Evolutionary conservation across 352 stramenopile genomes (phyloP).

Genomic region (Halophytophthora polymorphica): DNA sequence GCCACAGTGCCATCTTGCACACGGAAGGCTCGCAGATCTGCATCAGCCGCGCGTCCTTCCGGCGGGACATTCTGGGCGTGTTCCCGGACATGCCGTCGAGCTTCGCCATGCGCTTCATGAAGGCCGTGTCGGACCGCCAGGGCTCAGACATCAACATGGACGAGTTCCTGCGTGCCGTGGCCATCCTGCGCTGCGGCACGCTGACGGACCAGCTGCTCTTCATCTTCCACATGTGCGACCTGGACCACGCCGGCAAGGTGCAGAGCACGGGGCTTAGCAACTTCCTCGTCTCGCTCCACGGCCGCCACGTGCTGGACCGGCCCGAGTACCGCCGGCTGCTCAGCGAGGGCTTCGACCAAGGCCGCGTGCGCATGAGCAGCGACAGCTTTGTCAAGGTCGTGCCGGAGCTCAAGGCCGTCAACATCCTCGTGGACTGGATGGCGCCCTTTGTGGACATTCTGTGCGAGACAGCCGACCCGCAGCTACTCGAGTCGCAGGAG

Average conservation of each 20-base stretch:
- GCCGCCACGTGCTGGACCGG: conserved; percentile 70
- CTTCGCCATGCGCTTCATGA: conserved; percentile 89
- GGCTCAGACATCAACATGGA: conserved; percentile 87
- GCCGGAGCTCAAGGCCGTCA: conserved; percentile 42
- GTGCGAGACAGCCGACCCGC: conserved; percentile 73
- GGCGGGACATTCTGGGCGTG: conserved; percentile 82
- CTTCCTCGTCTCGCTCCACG: conserved; percentile 80
- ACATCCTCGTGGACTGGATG: conserved; percentile 83
- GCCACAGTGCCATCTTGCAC: conserved; percentile 49
- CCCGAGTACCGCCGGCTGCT: conserved; percentile 70
- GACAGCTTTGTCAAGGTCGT: conserved; percentile 73
- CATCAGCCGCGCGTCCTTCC: conserved; percentile 81
- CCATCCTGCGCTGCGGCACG: conserved; percentile 68
- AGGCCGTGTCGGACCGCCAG: conserved; percentile 80
- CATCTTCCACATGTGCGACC: conserved; percentile 87
- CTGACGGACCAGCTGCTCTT: conserved; percentile 78
- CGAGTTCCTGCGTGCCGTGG: conserved; percentile 78
- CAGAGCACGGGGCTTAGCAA: conserved; percentile 85
- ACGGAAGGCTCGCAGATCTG: conserved; percentile 77
- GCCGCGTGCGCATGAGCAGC: conserved; percentile 65
- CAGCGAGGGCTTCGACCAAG: conserved; percentile 81
- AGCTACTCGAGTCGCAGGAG: conserved; percentile 82
- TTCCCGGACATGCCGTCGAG: conserved; percentile 88
- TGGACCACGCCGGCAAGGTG: conserved; percentile 83
- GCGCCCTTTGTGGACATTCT: conserved; percentile 80